phyloP scores from a whole-genome alignment of 306 rosid genomes.

The Vigna radiata region DNA sequence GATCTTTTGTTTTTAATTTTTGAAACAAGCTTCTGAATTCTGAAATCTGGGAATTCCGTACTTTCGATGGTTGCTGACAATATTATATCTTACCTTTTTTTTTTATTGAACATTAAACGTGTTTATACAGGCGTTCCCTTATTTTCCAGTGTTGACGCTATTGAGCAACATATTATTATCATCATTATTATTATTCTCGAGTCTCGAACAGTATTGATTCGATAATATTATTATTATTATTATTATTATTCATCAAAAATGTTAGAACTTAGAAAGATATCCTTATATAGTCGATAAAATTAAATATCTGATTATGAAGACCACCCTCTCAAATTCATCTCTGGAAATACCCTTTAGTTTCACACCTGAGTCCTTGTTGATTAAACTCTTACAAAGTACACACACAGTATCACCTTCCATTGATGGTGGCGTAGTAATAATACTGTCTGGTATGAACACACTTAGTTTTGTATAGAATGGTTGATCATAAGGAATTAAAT shows the following conservation, averaged over 20 bases:
- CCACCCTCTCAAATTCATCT: too few species aligned
- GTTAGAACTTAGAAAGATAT: background rate
- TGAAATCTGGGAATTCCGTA: background rate
- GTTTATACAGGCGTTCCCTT: background rate
- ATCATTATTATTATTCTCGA: background rate
- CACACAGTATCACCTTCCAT: background rate
- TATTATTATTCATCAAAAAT: background rate
- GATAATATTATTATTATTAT: too few species aligned
- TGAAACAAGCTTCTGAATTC: background rate
- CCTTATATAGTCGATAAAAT: background rate
- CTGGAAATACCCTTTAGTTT: constrained; percentile 1
- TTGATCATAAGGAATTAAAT: background rate
- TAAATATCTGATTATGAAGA: background rate
- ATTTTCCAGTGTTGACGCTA: background rate
- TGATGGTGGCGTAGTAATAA: background rate
- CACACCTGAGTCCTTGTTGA: background rate
- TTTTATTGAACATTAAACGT: background rate
- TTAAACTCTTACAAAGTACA: background rate
- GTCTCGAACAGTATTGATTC: background rate
- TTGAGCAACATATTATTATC: background rate
- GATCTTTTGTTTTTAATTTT: background rate
- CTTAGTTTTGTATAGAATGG: background rate
- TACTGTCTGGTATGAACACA: background rate
- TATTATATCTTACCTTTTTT: background rate
- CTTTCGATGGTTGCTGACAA: background rate